Conservation (phyloP, 768 basidiomycete species). For the Pleurotus sapidus region DNA sequence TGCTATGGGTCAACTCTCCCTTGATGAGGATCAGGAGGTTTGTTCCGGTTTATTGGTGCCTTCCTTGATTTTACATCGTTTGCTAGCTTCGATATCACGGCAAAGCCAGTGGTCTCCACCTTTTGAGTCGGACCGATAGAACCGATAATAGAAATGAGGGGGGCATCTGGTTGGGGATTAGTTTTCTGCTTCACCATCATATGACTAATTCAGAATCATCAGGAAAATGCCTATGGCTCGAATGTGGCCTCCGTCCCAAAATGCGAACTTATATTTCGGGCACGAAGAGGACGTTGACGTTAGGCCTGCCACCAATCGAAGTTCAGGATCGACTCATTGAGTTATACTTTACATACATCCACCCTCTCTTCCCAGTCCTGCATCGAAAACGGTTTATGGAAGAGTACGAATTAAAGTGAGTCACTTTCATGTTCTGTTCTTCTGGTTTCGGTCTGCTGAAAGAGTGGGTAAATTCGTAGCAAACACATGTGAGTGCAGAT, state of each 20-base stretch:
- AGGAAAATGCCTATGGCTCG: slow-evolving; percentile 75
- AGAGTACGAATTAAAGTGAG: slow-evolving; percentile 56
- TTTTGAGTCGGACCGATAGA: slow-evolving; percentile 65
- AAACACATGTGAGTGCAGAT: neutral
- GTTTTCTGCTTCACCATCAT: slow-evolving; percentile 11
- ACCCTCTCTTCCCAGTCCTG: slow-evolving; percentile 82
- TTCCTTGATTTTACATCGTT: neutral
- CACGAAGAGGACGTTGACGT: slow-evolving; percentile 43
- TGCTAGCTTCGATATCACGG: slow-evolving; percentile 81
- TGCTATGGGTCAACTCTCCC: slow-evolving; percentile 65
- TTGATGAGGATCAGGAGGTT: slow-evolving; percentile 77
- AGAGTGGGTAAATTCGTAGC: neutral
- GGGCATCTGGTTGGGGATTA: slow-evolving; percentile 53
- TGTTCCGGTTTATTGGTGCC: neutral
- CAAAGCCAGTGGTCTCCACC: slow-evolving; percentile 69
- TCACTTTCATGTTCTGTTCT: neutral
- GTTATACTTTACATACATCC: slow-evolving; percentile 80
- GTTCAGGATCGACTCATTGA: slow-evolving; percentile 68
- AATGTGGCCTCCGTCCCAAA: slow-evolving; percentile 64
- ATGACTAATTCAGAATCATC: slow-evolving; percentile 7
- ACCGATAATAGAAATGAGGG: slow-evolving; percentile 68
- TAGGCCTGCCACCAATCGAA: slow-evolving; percentile 54
- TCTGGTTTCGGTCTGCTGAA: neutral
- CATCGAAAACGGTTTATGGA: slow-evolving; percentile 67
- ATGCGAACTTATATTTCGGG: slow-evolving; percentile 31